phyloP scores from a whole-genome alignment of 768 basidiomycete species.

The Mycena amicta region DNA sequence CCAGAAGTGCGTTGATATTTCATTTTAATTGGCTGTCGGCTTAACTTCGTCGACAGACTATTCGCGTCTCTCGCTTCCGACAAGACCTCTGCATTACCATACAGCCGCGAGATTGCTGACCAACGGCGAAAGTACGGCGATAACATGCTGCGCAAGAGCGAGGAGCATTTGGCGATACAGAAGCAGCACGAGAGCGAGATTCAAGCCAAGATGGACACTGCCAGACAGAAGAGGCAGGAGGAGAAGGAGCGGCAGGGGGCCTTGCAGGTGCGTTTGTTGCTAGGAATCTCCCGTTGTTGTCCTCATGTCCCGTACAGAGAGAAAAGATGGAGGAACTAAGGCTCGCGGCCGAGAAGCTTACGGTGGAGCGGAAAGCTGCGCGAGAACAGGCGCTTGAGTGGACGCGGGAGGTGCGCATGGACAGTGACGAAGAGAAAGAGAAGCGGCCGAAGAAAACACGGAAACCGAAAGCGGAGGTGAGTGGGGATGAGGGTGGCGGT shows the following conservation, averaged over 20 bases:
- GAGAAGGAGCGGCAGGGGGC: slow-evolving; percentile 71
- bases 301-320: slow-evolving; percentile 54
- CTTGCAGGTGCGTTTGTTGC: slow-evolving; percentile 55
- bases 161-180: slow-evolving; percentile 78
- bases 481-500: slow-evolving; percentile 54
- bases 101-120: slow-evolving; percentile 84
- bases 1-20: slow-evolving; percentile 70
- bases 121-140: slow-evolving; percentile 90
- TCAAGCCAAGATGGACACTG: slow-evolving; percentile 73
- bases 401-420: slow-evolving; percentile 68
- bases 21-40: not conserved
- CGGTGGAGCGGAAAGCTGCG: slow-evolving; percentile 73
- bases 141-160: slow-evolving; percentile 77
- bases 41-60: slow-evolving; percentile 49
- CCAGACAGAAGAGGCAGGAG: slow-evolving; percentile 76
- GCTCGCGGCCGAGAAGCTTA: slow-evolving; percentile 75
- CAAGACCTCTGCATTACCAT: slow-evolving; percentile 68
- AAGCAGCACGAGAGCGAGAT: slow-evolving; percentile 70
- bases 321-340: slow-evolving; percentile 64
- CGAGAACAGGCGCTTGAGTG: slow-evolving; percentile 81
- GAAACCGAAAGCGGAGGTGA: slow-evolving; percentile 55
- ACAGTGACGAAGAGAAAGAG: slow-evolving; percentile 82
- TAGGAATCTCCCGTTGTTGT: not conserved
- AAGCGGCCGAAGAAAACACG: slow-evolving; percentile 57
- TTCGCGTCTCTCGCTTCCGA: slow-evolving; percentile 85